Base-by-base conservation (phyloP, 306 rosid genomes). In the Cucurbita pepo region DNA sequence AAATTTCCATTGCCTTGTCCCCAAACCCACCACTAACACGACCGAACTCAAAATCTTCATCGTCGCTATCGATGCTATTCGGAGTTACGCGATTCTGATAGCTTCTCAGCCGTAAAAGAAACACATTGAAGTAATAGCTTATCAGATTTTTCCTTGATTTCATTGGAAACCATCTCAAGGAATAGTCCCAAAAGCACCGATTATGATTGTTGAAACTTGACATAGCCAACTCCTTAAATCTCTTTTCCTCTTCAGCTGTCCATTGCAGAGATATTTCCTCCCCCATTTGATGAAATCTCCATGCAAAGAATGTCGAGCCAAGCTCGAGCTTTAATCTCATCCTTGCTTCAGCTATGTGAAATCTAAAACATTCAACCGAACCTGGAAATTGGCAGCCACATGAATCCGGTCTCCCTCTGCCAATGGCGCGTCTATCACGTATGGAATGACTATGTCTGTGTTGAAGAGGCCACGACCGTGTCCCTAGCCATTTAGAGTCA, bases 1-100 rank as follows among this genome's bases (percentile, higher is more conserved):
- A 79, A 79, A 73, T 57, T 55, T 80, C 76, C 59, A 84, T 3
- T 62, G 85, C 80, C 41, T 84, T 79, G 45, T 70, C 78, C 75
- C 96, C 89, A 38, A 86, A 94, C 48, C 88, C 82, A 4, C 83
- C 82, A 18, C 89, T 69, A 4, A 87, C 45, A 52, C 85, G 83
- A 69, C 91, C 96, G 25, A 90, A 87, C 70, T 89, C 88, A 9
- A n/a, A 71, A 79, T 85, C 97, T n/a, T 94, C 98, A 56, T 88
- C 89, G 55, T 94, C 97, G 34, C 97, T 94, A 58, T 89, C 97
- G 53, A 87, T 15, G 13, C 21, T 43, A 52, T 64, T 77, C 30
- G 92, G 97, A 60, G 89, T 89, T 56, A 70, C 92, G 4, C 95
- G 96, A 69, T 87, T 94, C 83, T 94, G 99, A 81, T 90, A 94